Evolutionary conservation across 305 asterid species (phyloP), one percentile per base, ranked within the genome.

Genomic region (Fraxinus sp.): DNA sequence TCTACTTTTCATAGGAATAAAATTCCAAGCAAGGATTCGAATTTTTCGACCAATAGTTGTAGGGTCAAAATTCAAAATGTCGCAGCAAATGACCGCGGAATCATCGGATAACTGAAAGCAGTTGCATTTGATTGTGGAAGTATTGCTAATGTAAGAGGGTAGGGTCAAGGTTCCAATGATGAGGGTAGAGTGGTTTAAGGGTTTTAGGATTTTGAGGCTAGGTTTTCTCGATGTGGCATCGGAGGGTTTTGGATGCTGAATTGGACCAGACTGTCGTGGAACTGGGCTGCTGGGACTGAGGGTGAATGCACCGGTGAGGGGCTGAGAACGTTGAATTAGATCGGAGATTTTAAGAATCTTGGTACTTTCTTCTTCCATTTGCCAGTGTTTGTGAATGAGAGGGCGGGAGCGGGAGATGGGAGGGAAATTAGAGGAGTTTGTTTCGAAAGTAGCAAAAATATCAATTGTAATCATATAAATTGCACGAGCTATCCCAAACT

Each of bases 101-200:
- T 77, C 89, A 79, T 93, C 97, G 32, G 89, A 86, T 74, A 96
- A 93, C 84, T 81, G 94, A 75, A 93, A 93, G 89, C 98, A 93
- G 78, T 81, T 83, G 66, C 97, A 92, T 3, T 84, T 74, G 35
- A 82, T 80, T 32, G 84, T 57, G 32, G 88, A 77, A 30, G 7
- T 32, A 35, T 75, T 41, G 36, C 33, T 79, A 41, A 39, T 39
- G 36, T 80, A 90, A 80, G 90, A 33, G 36, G 97, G 97, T 28
- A 96, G 91, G 35, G 84, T 80, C 49, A 94, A 75, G 52, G 87
- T 90, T 81, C 99, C 98, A 37, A 88, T 74, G 55, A 94, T 91
- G 52, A 82, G 70, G 13, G 89, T 52, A 7, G 94, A 85, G 41
- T 80, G 52, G 64, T 77, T 88, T 80, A 91, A 81, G 81, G 99